Percentiles rank a stretch among this genome's conserved stretches.
Evolutionary conservation across 176 grass and related monocot genomes (phyloP).

Genomic region (Dactylis glomerata): DNA sequence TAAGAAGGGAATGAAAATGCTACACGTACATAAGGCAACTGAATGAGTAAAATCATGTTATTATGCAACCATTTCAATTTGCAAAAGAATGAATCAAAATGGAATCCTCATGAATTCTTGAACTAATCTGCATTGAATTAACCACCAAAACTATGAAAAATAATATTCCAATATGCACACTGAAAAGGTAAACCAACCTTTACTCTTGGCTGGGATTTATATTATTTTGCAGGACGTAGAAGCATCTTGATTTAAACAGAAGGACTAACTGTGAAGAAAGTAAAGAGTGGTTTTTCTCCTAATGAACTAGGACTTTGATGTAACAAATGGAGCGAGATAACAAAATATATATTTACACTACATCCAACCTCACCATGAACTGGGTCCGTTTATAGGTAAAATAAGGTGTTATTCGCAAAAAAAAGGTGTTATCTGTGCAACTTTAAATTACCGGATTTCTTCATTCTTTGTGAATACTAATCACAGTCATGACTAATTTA

Average conservation of each 20-base stretch:
- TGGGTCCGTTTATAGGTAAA: background rate
- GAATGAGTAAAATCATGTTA: background rate
- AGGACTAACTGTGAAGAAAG: background rate
- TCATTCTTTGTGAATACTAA: background rate
- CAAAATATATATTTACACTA: background rate
- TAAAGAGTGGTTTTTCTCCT: background rate
- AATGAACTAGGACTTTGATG: background rate
- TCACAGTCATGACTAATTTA: background rate
- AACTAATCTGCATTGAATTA: slow-evolving; percentile 9
- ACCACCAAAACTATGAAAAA: background rate
- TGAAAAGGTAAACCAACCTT: background rate
- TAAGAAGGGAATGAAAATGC: background rate
- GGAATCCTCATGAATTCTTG: background rate
- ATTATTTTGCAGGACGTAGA: background rate
- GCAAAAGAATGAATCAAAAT: background rate
- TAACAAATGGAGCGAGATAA: background rate
- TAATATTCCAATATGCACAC: background rate
- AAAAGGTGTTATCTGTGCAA: background rate
- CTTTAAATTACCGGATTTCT: background rate
- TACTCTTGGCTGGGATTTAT: background rate
- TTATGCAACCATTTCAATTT: background rate
- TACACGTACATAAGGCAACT: background rate
- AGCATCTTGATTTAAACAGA: background rate
- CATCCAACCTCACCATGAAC: background rate
- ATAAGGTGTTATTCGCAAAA: background rate